Base-by-base conservation (phyloP, 345 rosid genomes). In the Lagerstroemia speciosa region DNA sequence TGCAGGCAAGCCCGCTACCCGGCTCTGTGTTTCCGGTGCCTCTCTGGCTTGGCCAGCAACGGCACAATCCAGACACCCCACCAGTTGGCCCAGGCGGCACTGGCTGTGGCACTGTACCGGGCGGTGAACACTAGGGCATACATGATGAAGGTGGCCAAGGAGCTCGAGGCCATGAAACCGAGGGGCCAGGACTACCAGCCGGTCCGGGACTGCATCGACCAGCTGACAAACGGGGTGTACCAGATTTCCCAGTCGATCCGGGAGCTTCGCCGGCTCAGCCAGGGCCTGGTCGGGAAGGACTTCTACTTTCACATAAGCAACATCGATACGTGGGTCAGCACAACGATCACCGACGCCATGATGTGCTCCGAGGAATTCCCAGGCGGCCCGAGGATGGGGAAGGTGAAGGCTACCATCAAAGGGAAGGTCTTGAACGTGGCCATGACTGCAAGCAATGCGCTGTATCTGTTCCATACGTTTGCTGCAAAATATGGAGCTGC, bases 401-500 rank as follows among this genome's bases (percentile, higher is more conserved):
- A 89, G 71, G 62, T 86, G 43, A 89, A 80, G 77, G 96, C 97
- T 34, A 79, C 86, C 3, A 84, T 89, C 46, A 93, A 81, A 77
- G 87, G 84, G 19, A 89, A 83, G 77, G 92, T 91, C 62, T 68
- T 84, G 90, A 86, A 93, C 37, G 84, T 89, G 69, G 97, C 83
- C 43, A 89, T 91, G 79, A 74, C 83, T 31, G 78, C 94, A 0
- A 89, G 98, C 80, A 93, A 89, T 48, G 96, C 97, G 1, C 78
- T 93, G 67, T 86, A 86, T 36, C 80, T 90, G 78, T 89, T 93
- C 72, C 86, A 86, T 37, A 79, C 67, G 31, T 90, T 74, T 65
- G 93, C 93, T 15, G 77, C 82, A 0, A 80, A 69, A 69, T 82
- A 77, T 32, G 38, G 26, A 15, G 82, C 87, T 32, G 78, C 45